These are phyloP conservation scores for Kazachstania bromeliacearum DNA, from an alignment of 805 yeast species.

Conservation along the genomic window DNA sequence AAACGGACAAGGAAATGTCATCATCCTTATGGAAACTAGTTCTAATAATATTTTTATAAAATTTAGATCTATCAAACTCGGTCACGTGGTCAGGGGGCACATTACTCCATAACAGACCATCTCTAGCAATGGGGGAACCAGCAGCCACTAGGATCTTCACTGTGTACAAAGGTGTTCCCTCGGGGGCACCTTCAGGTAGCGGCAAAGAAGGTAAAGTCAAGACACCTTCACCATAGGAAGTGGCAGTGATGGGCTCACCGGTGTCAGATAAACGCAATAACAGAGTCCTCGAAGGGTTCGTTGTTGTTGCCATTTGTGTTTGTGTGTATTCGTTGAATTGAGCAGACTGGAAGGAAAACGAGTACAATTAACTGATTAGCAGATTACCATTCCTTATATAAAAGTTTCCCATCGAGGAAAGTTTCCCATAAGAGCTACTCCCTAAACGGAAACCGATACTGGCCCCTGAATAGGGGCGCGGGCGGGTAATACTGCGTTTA, in stretches of 20 bases:
- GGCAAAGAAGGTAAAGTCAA: constrained; percentile 34
- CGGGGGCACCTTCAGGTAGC: constrained; percentile 27
- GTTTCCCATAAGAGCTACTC: too few species aligned
- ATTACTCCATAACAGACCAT: constrained; percentile 67
- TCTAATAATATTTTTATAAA: constrained; percentile 40
- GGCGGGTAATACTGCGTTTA: too few species aligned
- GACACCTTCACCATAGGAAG: constrained; percentile 31
- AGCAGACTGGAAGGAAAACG: too few species aligned
- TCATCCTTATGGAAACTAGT: constrained; percentile 59
- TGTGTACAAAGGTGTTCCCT: constrained; percentile 37
- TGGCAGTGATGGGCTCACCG: constrained; percentile 29
- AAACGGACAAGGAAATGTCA: constrained; percentile 50
- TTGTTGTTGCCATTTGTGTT: too few species aligned
- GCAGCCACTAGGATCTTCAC: constrained; percentile 63
- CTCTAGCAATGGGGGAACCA: constrained; percentile 60
- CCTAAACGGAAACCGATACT: too few species aligned
- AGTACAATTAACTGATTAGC: too few species aligned
- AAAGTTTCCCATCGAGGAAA: too few species aligned
- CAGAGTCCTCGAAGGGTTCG: constrained; percentile 18
- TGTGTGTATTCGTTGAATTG: too few species aligned
- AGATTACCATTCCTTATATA: too few species aligned
- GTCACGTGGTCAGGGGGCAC: constrained; percentile 41
- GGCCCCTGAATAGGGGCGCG: too few species aligned
- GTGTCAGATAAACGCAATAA: constrained; percentile 29
- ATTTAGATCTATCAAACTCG: constrained; percentile 48